Evolutionary conservation across 495 filamentous ascomycete species (phyloP).

Genomic region (Aspergillus homomorphus): DNA sequence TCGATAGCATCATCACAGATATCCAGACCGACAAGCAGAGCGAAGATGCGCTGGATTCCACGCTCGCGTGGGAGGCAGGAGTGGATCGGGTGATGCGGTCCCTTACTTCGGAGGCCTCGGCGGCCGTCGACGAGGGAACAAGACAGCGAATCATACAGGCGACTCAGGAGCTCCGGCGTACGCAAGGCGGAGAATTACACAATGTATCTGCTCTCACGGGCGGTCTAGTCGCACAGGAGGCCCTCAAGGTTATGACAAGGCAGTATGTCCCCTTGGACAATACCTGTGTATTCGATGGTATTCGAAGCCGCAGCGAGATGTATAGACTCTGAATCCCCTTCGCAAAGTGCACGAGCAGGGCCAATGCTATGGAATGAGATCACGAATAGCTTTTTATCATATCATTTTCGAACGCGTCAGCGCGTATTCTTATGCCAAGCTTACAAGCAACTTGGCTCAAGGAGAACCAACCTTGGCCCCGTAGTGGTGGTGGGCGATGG

Average conservation of each 20-base stretch:
- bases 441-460: neutral
- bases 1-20: slow-evolving; percentile 49
- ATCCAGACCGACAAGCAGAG: slow-evolving; percentile 30
- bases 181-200: slow-evolving; percentile 84
- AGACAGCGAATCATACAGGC: slow-evolving; percentile 48
- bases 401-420: neutral
- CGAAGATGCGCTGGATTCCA: slow-evolving; percentile 31
- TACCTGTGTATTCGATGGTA: slow-evolving; percentile 89
- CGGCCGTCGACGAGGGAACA: slow-evolving; percentile 35
- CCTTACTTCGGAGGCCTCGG: slow-evolving; percentile 48
- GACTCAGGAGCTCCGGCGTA: slow-evolving; percentile 66
- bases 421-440: neutral
- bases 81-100: slow-evolving; percentile 41
- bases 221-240: slow-evolving; percentile 91
- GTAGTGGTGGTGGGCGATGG: neutral
- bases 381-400: neutral
- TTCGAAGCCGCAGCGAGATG: slow-evolving; percentile 73
- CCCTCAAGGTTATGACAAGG: slow-evolving; percentile 92
- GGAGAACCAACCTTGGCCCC: neutral
- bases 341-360: neutral
- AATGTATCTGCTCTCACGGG: slow-evolving; percentile 90
- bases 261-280: slow-evolving; percentile 97
- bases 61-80: slow-evolving; percentile 37
- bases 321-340: slow-evolving; percentile 33
- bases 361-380: neutral